Evolutionary conservation across 1,284 basidiomycete species (phyloP).

Genomic region (Agroathelia rolfsii): DNA sequence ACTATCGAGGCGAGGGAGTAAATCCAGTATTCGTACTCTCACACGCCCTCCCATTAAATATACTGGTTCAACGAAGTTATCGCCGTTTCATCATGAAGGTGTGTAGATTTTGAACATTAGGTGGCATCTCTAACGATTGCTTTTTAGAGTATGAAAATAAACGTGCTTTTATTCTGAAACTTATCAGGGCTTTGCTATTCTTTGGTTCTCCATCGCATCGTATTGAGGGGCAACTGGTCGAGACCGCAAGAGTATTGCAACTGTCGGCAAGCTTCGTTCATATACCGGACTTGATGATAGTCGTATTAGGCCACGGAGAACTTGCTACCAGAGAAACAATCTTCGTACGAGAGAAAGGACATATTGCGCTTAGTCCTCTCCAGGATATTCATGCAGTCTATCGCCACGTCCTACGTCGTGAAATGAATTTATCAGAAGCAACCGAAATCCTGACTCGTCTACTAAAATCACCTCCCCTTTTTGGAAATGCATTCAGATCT

Average conservation of each 20-base stretch:
- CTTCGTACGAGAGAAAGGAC: constrained; percentile 68
- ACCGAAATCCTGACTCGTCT: constrained; percentile 50
- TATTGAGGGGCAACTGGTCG: constrained; percentile 69
- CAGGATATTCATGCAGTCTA: constrained; percentile 70
- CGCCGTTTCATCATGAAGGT: too few species aligned
- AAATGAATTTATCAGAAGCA: constrained; percentile 56
- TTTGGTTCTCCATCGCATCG: constrained; percentile 85
- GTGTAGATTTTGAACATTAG: not conserved
- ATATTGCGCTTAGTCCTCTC: constrained; percentile 63
- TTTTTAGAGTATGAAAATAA: constrained; percentile 49
- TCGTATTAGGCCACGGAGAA: constrained; percentile 61
- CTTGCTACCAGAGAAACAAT: constrained; percentile 57
- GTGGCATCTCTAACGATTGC: not conserved
- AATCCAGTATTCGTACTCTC: too few species aligned
- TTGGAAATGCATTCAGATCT: constrained; percentile 54
- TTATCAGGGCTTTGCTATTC: constrained; percentile 71
- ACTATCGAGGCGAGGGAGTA: too few species aligned
- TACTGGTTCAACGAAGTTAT: too few species aligned
- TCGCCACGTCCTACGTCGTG: constrained; percentile 69
- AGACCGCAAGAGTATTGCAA: constrained; percentile 42
- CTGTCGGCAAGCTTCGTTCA: constrained; percentile 70
- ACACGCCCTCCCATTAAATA: too few species aligned
- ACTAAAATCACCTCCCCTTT: constrained; percentile 51
- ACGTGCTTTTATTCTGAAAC: constrained; percentile 69
- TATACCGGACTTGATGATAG: constrained; percentile 71